Conservation (phyloP, 2,329 filamentous ascomycete genomes). For the Fusarium nematophilum region DNA sequence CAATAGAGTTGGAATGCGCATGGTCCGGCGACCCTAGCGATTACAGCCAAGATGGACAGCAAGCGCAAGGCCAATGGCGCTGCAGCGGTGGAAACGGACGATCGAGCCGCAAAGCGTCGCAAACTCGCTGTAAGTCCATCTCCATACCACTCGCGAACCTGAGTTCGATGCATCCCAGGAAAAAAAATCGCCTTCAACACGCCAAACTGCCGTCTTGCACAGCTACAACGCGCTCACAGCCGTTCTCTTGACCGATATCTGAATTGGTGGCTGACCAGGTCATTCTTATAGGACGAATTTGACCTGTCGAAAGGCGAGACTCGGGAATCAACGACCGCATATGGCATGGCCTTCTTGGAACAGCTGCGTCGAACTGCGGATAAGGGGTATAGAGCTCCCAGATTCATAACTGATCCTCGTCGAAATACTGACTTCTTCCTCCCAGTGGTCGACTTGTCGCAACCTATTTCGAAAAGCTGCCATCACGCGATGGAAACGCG, state of each 20-base stretch:
- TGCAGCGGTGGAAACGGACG: slow-evolving; percentile 58
- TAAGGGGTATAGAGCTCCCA: slow-evolving; percentile 72
- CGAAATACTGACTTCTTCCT: slow-evolving; percentile 30
- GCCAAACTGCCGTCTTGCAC: background rate
- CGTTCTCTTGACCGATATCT: background rate
- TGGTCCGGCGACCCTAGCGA: slow-evolving; percentile 38
- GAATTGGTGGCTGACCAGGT: slow-evolving; percentile 19
- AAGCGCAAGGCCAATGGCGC: slow-evolving; percentile 67
- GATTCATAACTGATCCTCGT: slow-evolving; percentile 3
- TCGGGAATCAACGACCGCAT: slow-evolving; percentile 74
- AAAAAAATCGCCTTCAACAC: background rate
- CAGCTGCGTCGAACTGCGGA: slow-evolving; percentile 81
- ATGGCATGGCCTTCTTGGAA: slow-evolving; percentile 79
- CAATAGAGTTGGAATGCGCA: slow-evolving; percentile 43
- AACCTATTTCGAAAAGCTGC: slow-evolving; percentile 78
- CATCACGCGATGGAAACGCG: slow-evolving; percentile 70
- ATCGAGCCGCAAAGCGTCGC: slow-evolving; percentile 67
- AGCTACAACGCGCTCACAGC: background rate
- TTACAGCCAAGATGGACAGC: slow-evolving; percentile 60
- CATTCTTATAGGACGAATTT: slow-evolving; percentile 51
- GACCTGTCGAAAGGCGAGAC: slow-evolving; percentile 69
- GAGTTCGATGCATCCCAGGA: slow-evolving; percentile 1
- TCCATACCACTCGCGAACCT: slow-evolving; percentile 10
- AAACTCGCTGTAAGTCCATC: slow-evolving; percentile 62
- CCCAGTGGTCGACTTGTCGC: slow-evolving; percentile 79